phyloP scores from a whole-genome alignment of 345 rosid species.

The Durio zibethinus region DNA sequence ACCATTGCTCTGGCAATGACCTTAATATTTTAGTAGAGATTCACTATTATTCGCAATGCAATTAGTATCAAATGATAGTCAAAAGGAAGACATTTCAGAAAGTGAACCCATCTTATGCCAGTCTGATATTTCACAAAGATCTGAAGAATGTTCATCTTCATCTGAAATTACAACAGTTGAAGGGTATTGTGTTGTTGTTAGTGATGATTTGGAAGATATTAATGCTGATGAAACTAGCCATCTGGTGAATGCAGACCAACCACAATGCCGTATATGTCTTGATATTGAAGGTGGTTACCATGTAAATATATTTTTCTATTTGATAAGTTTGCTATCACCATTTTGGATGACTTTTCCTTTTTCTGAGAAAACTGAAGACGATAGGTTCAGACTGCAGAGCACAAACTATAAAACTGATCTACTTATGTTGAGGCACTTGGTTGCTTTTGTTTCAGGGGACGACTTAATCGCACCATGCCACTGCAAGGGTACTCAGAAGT shows the following conservation, averaged over 20 bases:
- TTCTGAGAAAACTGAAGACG: constrained; percentile 1
- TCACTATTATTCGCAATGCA: constrained; percentile 57
- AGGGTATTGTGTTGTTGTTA: constrained; percentile 38
- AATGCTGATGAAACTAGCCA: constrained; percentile 58
- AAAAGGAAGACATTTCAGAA: constrained; percentile 51
- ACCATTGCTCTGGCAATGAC: constrained; percentile 24
- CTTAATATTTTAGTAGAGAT: constrained; percentile 24
- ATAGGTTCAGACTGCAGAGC: not conserved
- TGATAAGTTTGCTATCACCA: constrained; percentile 6
- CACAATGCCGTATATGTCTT: constrained; percentile 94
- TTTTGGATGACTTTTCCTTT: constrained; percentile 13
- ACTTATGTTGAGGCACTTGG: constrained; percentile 13
- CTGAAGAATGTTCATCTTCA: constrained; percentile 57
- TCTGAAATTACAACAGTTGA: constrained; percentile 60
- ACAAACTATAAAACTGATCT: not conserved
- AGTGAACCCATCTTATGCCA: constrained; percentile 58
- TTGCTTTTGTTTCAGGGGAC: constrained; percentile 55
- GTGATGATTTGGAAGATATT: constrained; percentile 48
- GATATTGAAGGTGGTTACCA: constrained; percentile 71
- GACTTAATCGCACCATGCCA: constrained; percentile 96
- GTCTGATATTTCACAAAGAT: constrained; percentile 31
- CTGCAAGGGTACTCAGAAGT: constrained; percentile 97
- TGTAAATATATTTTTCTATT: constrained; percentile 14
- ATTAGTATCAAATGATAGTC: constrained; percentile 70
- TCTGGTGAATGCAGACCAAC: constrained; percentile 71